Evolutionary conservation across 2,329 filamentous ascomycete species (phyloP).

Genomic region (Monilinia fructigena): DNA sequence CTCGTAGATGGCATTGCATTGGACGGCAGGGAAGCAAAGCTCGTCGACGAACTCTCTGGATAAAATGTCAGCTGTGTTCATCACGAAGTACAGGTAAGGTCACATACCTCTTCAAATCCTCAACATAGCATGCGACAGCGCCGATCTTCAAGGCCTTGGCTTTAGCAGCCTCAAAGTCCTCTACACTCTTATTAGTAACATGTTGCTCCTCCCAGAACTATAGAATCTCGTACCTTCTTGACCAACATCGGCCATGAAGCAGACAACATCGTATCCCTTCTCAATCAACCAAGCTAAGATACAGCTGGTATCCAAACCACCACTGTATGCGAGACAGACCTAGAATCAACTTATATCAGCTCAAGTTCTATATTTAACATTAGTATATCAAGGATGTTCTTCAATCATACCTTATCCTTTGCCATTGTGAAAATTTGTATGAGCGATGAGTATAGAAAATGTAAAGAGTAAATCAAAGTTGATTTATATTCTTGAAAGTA

Average conservation of each 20-base stretch:
- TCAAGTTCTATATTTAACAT: conserved; percentile 19
- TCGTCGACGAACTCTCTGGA: conserved; percentile 72
- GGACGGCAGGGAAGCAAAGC: conserved; percentile 71
- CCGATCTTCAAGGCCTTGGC: conserved; percentile 60
- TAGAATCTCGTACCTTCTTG: conserved; percentile 51
- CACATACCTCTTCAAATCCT: conserved; percentile 55
- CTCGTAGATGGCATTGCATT: conserved; percentile 71
- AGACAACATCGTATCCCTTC: conserved; percentile 49
- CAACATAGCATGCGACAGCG: conserved; percentile 44
- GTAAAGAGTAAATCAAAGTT: conserved; percentile 4
- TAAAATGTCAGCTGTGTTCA: neutral
- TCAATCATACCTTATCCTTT: conserved; percentile 33
- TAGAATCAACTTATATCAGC: conserved; percentile 30
- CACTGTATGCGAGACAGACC: conserved; percentile 47
- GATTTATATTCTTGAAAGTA: conserved; percentile 4
- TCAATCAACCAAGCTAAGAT: conserved; percentile 49
- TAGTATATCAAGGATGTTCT: conserved; percentile 4
- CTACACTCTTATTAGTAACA: conserved; percentile 40
- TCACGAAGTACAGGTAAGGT: neutral
- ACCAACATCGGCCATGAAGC: conserved; percentile 67
- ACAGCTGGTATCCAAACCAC: conserved; percentile 48
- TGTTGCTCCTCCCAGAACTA: conserved; percentile 23
- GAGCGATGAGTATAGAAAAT: neutral
- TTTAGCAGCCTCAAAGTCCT: conserved; percentile 71
- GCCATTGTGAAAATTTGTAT: conserved; percentile 30